Conservation (phyloP, 176 grass and related monocot species). For the Hyparrhenia diplandra region DNA sequence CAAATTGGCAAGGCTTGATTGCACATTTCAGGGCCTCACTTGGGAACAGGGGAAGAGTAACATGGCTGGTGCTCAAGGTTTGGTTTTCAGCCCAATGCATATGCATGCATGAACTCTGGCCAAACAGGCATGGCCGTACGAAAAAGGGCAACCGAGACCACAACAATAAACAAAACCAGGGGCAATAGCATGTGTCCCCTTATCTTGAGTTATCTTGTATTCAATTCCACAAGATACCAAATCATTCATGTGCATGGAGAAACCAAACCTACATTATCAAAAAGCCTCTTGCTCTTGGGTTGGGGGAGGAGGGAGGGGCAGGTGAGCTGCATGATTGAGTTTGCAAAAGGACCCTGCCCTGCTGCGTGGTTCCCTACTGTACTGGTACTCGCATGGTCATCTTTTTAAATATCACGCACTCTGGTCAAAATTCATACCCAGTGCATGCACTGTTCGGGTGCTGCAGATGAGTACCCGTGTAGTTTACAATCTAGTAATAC, state of each 20-base stretch:
- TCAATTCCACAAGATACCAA: slow-evolving; percentile 51
- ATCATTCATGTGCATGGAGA: slow-evolving; percentile 49
- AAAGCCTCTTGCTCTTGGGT: neutral
- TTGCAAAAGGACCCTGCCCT: slow-evolving; percentile 37
- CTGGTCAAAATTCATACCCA: slow-evolving; percentile 28
- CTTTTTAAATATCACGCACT: slow-evolving; percentile 43
- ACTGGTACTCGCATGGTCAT: slow-evolving; percentile 28
- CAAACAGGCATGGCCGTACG: slow-evolving; percentile 27
- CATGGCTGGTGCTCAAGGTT: slow-evolving; percentile 37
- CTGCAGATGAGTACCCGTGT: neutral
- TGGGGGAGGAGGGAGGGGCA: neutral
- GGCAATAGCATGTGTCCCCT: slow-evolving; percentile 49
- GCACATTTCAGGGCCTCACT: slow-evolving; percentile 1
- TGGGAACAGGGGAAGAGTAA: slow-evolving; percentile 14
- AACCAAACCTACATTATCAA: slow-evolving; percentile 43
- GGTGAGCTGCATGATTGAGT: slow-evolving; percentile 54
- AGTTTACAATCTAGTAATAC: neutral
- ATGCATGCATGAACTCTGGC: slow-evolving; percentile 26
- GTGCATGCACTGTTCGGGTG: slow-evolving; percentile 29
- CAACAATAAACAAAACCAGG: slow-evolving; percentile 32
- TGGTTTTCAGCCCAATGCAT: neutral
- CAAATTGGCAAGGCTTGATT: slow-evolving; percentile 17
- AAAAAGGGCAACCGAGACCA: slow-evolving; percentile 11
- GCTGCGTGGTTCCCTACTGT: slow-evolving; percentile 33
- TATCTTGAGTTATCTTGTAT: slow-evolving; percentile 51